Conservation (phyloP, 192 early-diverging fungal species). For the Coemansia sp. region DNA sequence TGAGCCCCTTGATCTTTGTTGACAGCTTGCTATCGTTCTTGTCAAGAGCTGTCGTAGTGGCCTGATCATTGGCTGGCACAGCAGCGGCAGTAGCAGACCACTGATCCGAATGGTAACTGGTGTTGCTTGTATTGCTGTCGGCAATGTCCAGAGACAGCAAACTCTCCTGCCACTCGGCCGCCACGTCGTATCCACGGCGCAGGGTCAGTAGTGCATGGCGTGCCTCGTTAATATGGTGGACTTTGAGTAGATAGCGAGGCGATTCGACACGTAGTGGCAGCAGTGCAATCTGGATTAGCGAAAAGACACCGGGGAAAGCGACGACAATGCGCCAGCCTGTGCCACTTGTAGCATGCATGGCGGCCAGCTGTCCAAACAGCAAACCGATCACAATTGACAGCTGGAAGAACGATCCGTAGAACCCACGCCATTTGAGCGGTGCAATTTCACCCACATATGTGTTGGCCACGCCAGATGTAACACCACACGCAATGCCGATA, state of each 20-base stretch:
- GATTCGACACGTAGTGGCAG: conserved; percentile 67
- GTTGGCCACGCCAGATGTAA: conserved; percentile 55
- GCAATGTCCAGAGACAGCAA: conserved; percentile 31
- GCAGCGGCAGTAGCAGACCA: neutral
- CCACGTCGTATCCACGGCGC: conserved; percentile 58
- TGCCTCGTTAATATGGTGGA: conserved; percentile 61
- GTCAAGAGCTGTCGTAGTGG: neutral
- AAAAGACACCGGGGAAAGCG: conserved; percentile 57
- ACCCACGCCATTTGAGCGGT: conserved; percentile 64
- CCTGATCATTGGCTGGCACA: neutral
- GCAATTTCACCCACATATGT: conserved; percentile 75
- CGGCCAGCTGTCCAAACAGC: conserved; percentile 62
- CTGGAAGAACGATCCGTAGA: conserved; percentile 72
- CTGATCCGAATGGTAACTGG: conserved; percentile 6
- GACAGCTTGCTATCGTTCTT: conserved; percentile 21
- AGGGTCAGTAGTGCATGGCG: conserved; percentile 62
- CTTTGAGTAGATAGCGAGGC: conserved; percentile 65
- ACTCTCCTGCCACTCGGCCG: conserved; percentile 61
- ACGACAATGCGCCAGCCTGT: conserved; percentile 71
- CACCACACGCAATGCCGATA: conserved; percentile 68
- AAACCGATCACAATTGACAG: conserved; percentile 73
- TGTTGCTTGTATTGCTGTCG: neutral
- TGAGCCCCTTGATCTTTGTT: conserved; percentile 13
- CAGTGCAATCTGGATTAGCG: conserved; percentile 60
- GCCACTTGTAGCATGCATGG: conserved; percentile 51